phyloP scores from a whole-genome alignment of 192 early-diverging fungal genomes.

The Dispira parvispora region DNA sequence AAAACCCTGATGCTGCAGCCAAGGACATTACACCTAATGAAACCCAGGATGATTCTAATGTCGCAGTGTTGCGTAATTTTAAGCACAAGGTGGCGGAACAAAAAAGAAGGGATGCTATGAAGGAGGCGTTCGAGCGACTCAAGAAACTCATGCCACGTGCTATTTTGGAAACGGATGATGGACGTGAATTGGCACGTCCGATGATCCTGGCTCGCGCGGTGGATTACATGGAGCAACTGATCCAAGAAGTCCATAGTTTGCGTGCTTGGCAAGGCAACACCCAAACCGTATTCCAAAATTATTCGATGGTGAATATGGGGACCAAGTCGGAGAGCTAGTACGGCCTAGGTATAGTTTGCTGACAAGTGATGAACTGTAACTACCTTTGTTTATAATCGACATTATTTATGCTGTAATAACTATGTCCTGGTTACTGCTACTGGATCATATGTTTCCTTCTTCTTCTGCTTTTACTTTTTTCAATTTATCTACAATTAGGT shows the following conservation, averaged over 20 bases:
- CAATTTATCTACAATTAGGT: too few species aligned
- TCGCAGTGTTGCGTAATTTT: conserved; percentile 48
- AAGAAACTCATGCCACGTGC: conserved; percentile 40
- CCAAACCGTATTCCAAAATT: not conserved
- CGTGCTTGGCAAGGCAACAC: not conserved
- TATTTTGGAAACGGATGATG: conserved; percentile 29
- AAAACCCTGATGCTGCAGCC: too few species aligned
- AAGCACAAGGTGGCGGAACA: conserved; percentile 94
- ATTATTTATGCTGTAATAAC: too few species aligned
- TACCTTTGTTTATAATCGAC: too few species aligned
- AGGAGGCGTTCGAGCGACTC: conserved; percentile 74
- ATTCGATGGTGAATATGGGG: not conserved
- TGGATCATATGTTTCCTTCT: too few species aligned
- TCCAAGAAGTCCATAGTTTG: not conserved
- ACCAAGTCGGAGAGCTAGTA: not conserved
- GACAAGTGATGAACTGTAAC: too few species aligned
- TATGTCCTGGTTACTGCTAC: too few species aligned
- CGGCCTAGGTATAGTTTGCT: too few species aligned
- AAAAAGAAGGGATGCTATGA: conserved; percentile 82
- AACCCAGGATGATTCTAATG: too few species aligned
- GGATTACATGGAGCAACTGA: conserved; percentile 9
- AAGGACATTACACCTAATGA: too few species aligned
- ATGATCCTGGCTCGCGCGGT: conserved; percentile 21
- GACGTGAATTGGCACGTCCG: conserved; percentile 26
- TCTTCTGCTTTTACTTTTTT: too few species aligned